Conservation (phyloP, 2,329 filamentous ascomycete genomes). For the Berkeleyomyces basicola region DNA sequence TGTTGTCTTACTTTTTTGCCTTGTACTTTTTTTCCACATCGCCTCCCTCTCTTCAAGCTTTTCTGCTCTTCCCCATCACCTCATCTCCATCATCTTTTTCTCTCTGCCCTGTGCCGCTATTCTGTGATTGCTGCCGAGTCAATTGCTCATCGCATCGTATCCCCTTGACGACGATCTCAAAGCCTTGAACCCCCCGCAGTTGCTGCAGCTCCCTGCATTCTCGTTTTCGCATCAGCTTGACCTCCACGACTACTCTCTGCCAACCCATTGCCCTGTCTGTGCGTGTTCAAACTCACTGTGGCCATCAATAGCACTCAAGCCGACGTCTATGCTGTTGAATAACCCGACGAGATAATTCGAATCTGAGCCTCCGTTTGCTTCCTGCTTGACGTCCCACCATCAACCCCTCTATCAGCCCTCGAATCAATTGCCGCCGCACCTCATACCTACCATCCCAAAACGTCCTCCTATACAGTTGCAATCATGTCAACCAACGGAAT, state of each 20-base stretch:
- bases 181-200: constrained; percentile 11
- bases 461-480: constrained; percentile 5
- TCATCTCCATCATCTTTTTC: constrained; percentile 3
- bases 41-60: not conserved
- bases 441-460: not conserved
- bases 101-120: not conserved
- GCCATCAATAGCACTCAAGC: not conserved
- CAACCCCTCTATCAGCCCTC: not conserved
- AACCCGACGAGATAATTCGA: not conserved
- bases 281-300: not conserved
- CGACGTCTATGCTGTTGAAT: not conserved
- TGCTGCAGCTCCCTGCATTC: constrained; percentile 10
- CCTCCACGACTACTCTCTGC: not conserved
- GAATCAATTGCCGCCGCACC: not conserved
- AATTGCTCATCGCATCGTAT: not conserved
- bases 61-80: not conserved
- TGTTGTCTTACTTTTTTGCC: not conserved
- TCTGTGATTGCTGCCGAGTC: not conserved
- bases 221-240: not conserved
- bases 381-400: not conserved
- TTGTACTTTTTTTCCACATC: not conserved
- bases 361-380: not conserved
- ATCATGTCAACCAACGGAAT: constrained; percentile 42
- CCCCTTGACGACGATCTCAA: not conserved
- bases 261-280: constrained; percentile 1